Evolutionary conservation across 2,329 filamentous ascomycete species (phyloP).

Genomic region (Tolypocladium album): DNA sequence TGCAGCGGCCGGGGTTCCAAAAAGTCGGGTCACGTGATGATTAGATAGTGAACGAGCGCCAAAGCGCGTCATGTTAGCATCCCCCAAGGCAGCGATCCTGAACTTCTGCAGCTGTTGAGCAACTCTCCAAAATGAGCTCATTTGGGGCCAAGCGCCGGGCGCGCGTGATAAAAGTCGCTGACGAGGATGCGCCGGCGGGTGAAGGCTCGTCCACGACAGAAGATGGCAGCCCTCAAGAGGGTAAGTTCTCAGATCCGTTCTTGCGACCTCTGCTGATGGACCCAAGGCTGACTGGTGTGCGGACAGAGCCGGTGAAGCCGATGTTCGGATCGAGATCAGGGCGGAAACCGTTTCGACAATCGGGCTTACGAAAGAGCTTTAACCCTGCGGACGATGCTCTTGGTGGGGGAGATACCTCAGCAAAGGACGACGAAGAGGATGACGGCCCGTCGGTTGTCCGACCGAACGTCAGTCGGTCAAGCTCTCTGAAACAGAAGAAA

Average conservation of each 20-base stretch:
- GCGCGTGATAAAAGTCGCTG: constrained; percentile 62
- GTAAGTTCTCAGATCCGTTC: constrained; percentile 20
- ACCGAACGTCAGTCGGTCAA: constrained; percentile 33
- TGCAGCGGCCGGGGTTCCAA: constrained; percentile 10
- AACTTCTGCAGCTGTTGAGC: constrained; percentile 1
- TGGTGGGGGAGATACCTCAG: constrained; percentile 9
- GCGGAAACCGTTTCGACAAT: constrained; percentile 46
- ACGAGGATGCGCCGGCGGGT: constrained; percentile 44
- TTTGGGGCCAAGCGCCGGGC: constrained; percentile 56
- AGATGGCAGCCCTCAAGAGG: constrained; percentile 17
- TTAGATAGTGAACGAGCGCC: constrained; percentile 26
- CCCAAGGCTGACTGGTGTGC: constrained; percentile 21
- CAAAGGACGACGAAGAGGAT: constrained; percentile 30
- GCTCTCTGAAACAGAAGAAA: constrained; percentile 54
- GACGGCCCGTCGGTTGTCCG: constrained; percentile 38
- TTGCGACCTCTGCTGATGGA: constrained; percentile 20
- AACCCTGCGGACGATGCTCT: constrained; percentile 29
- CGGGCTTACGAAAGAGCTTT: constrained; percentile 45
- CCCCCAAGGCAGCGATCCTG: not conserved
- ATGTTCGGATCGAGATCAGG: constrained; percentile 31
- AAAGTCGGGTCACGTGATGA: constrained; percentile 34
- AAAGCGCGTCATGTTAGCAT: not conserved
- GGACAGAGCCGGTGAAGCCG: constrained; percentile 22
- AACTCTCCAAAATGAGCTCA: constrained; percentile 33
- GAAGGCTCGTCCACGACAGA: constrained; percentile 9